Evolutionary conservation across 495 filamentous ascomycete genomes (phyloP).

Genomic region (Hypoxylon lenormandii): DNA sequence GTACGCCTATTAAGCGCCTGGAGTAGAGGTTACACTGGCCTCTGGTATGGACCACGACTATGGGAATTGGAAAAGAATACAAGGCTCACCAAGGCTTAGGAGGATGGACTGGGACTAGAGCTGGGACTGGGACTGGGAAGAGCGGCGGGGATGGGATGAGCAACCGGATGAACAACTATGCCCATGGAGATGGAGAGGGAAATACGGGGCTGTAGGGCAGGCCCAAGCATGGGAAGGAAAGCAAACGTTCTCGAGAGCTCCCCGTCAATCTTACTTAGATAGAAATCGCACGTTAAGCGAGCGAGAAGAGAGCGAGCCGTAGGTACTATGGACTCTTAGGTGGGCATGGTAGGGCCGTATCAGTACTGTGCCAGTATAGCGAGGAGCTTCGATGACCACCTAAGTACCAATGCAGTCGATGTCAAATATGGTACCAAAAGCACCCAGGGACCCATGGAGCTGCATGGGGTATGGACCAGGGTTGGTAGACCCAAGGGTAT

Average conservation of each 20-base stretch:
- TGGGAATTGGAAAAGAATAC: constrained; percentile 33
- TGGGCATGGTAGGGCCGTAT: constrained; percentile 23
- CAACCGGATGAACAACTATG: constrained; percentile 13
- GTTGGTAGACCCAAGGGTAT: constrained; percentile 41
- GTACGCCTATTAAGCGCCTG: constrained; percentile 37
- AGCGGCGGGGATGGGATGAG: constrained; percentile 36
- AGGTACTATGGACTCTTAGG: constrained; percentile 28
- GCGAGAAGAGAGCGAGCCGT: constrained; percentile 18
- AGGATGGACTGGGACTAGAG: constrained; percentile 15
- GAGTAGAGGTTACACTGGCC: constrained; percentile 32
- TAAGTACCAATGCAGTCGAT: constrained; percentile 37
- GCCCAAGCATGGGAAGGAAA: constrained; percentile 34
- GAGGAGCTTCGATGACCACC: constrained; percentile 17
- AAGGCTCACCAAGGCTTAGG: constrained; percentile 37
- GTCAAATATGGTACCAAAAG: constrained; percentile 28
- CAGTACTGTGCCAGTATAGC: constrained; percentile 36
- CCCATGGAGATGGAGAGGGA: constrained; percentile 26
- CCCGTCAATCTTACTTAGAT: constrained; percentile 39
- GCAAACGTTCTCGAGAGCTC: constrained; percentile 34
- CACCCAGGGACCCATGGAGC: constrained; percentile 33
- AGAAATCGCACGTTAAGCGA: constrained; percentile 42
- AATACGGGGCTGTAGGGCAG: constrained; percentile 46
- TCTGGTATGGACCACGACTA: constrained; percentile 23
- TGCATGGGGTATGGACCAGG: constrained; percentile 42
- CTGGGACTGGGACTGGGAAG: constrained; percentile 18